Conservation (phyloP, 2,329 filamentous ascomycete species). For the Aspergillus alliaceus region DNA sequence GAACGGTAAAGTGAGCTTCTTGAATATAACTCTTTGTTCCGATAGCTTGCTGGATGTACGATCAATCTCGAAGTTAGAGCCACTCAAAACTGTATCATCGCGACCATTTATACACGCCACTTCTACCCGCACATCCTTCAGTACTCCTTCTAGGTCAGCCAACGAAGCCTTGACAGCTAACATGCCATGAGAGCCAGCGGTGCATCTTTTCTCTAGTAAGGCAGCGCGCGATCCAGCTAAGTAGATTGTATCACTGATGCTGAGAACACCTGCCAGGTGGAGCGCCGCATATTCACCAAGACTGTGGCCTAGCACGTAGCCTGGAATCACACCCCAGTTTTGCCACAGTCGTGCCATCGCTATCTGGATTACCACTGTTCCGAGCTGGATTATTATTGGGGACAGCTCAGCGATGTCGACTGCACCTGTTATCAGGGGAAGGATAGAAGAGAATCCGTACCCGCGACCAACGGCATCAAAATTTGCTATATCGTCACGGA, state of each 20-base stretch:
- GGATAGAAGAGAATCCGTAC: conserved; percentile 36
- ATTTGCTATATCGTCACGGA: conserved; percentile 1
- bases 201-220: conserved; percentile 40
- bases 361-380: conserved; percentile 38
- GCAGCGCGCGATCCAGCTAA: conserved; percentile 40
- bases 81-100: conserved; percentile 10
- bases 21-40: neutral
- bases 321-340: conserved; percentile 31
- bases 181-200: conserved; percentile 43
- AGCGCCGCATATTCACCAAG: conserved; percentile 45
- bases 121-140: neutral
- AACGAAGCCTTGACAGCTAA: conserved; percentile 39
- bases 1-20: neutral
- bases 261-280: conserved; percentile 39
- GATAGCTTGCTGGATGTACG: neutral
- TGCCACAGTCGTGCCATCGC: conserved; percentile 35
- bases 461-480: conserved; percentile 29
- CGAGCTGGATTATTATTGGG: conserved; percentile 35
- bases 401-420: conserved; percentile 28
- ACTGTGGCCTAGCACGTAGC: conserved; percentile 42
- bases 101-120: neutral
- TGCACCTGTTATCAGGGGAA: conserved; percentile 31
- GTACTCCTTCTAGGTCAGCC: neutral
- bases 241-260: conserved; percentile 39
- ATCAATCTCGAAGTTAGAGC: neutral